Evolutionary conservation across 768 basidiomycete genomes (phyloP), one percentile per base, ranked within the genome.

Genomic region (Psilocybe sp.): DNA sequence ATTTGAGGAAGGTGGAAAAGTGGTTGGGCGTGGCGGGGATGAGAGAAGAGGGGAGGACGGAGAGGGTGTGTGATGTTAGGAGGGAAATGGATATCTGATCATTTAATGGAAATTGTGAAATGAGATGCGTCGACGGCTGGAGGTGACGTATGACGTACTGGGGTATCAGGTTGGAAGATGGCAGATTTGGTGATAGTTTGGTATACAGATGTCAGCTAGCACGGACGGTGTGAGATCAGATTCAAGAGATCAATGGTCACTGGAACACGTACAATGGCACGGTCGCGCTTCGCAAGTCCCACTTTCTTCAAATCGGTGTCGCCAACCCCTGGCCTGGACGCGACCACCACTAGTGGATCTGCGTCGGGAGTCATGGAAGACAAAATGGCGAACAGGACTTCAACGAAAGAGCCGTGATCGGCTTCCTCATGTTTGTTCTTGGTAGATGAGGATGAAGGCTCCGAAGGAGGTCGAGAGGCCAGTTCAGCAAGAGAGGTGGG

Each of bases 241-340:
- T 13, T 4, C 46, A 28, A 28, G 12, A 35, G 40, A n/a, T n/a
- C 14, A 19, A 8, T 13, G 40, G 16, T 16, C 16, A 14, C 7
- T 28, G 23, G 23, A 28, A 28, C 23, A 69, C 80, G 44, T 49
- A 90, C 88, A 50, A 76, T 61, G 8, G 62, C 56, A 20, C 76
- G 71, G 51, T 92, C 89, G 23, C 79, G 76, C 60, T 80, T 84
- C 32, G 70, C 68, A 9, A 88, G 60, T 0, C 82, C 84, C 2
- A 67, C 65, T 36, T 69, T 72, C 56, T 75, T 82, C 40, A 87
- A 64, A 36, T 79, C 76, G 1, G 60, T 55, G 38, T 79, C 76
- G 12, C 44, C 52, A 31, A 63, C 46, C 8, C 39, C 45, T 2
- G 41, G 55, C 34, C 45, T 58, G 46, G 49, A 61, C 51, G 56